Base-by-base conservation (phyloP, 805 yeast species). In the Wickerhamia fluorescens region DNA sequence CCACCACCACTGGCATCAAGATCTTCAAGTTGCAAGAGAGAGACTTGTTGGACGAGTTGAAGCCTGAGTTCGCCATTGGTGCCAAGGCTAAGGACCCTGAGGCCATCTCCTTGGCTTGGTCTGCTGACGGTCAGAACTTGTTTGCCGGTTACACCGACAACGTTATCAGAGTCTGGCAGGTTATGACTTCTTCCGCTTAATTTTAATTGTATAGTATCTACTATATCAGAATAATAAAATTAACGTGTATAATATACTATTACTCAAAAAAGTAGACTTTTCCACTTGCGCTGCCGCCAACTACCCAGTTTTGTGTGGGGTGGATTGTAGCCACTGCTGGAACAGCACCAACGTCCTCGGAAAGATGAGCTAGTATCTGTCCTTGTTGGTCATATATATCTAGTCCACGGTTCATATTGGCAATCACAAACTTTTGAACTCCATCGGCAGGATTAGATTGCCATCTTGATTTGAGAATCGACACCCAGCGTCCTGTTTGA, bases 101-200 rank as follows among this genome's bases (percentile, higher is more conserved):
- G 70, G 89, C 94, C 66, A 74, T 92, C 66, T 89, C 97, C 49
- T 78, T 92, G 66, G 86, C 96, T 67, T 92, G 99, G 99, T 88
- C 97, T 57, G 89, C 95, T 69, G 98, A 92, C 58, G 98, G 98
- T 68, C 97, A 89, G 78, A 86, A 82, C 82, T 78, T 92, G 71
- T 92, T 86, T 67, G 95, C 97, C 57, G 99, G 99, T 78, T 92
- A 92, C 96, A 88, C 96, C 61, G 99, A 92, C 73, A 85, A 85
- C 78, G 78, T 83, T 66, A 89, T 92, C 78, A 89, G 99, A 76
- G 99, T 92, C 71, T 92, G 98, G 98, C 97, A 92, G 81, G 96
- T 92, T 58, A 92, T 92, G 97, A 85, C 94, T 72, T 70, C 79
- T 46, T 63, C 68, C 40, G 68, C 69, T 56, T 64, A 64, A 53